Evolutionary conservation across 1,284 basidiomycete genomes (phyloP), one percentile per base, ranked within the genome.

Genomic region (Veloboletus limbatus): DNA sequence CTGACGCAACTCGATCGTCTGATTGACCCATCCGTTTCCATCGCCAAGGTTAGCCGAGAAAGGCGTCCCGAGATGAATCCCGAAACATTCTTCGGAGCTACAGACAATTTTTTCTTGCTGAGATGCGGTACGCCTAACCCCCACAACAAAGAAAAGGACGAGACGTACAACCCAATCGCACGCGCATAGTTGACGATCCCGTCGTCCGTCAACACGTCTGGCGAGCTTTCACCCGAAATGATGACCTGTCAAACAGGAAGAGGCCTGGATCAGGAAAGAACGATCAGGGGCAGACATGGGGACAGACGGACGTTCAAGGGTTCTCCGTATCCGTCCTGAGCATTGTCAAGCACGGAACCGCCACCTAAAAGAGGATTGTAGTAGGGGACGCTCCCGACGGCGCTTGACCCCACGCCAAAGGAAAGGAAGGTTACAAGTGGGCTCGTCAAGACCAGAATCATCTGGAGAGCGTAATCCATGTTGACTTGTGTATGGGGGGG

Each of bases 71-170:
- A 79, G 54, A 56, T 85, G 83, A 48, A 82, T 67, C 3, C 72
- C 79, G 14, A 85, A 66, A 55, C 82, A 87, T 62, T 88, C 84
- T 11, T 69, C 70, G 0, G 83, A 83, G 58, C 84, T 85, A 17
- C 8, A 13, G 8, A 4, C 20, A n/a, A n/a, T 6, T 0, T 14
- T 37, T 14, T 42, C 4, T 27, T 40, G n/a, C n/a, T n/a, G 26
- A 45, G 37, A 48, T 43, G 31, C 30, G 22, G 14, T 33, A n/a
- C n/a, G n/a, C n/a, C n/a, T n/a, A n/a, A n/a, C n/a, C 22, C 8
- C 4, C 14, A 38, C 33, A 40, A 13, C n/a, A 4, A n/a, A 33
- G 16, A 13, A 18, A 22, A 24, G 3, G 16, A n/a, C n/a, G 25
- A 40, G 20, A 40, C 70, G 55, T 59, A 82, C 82, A 82, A 82